A percentile compares a stretch with the other conserved stretches of the same genome.
phyloP scores from a whole-genome alignment of 2,329 filamentous ascomycete species.

The Arthrobotrys pseudoclavata region DNA sequence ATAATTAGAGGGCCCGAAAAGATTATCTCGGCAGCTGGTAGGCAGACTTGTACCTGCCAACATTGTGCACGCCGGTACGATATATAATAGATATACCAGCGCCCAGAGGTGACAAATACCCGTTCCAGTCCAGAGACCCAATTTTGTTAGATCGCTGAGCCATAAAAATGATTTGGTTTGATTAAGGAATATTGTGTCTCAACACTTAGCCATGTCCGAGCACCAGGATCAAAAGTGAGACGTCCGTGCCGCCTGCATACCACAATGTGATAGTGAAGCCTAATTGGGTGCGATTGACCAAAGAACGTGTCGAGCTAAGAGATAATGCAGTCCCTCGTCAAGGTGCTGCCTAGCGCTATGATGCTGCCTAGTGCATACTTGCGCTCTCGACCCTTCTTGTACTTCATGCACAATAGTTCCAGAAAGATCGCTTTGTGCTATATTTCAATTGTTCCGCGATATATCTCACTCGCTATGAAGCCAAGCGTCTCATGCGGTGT shows the following conservation, averaged over 20 bases:
- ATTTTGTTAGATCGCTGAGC: too few species aligned
- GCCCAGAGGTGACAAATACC: too few species aligned
- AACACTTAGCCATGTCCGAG: too few species aligned
- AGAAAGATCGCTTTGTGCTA: not conserved
- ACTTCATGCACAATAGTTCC: not conserved
- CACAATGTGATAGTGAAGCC: not conserved
- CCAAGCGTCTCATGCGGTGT: too few species aligned
- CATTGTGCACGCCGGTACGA: not conserved
- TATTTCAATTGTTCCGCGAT: not conserved
- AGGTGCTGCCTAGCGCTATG: not conserved
- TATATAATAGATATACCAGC: too few species aligned
- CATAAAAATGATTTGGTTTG: too few species aligned
- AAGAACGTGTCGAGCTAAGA: not conserved
- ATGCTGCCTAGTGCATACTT: not conserved
- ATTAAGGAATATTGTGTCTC: too few species aligned
- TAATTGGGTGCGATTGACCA: not conserved
- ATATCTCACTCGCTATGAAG: conserved; percentile 1
- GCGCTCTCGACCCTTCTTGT: not conserved
- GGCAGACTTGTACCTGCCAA: not conserved
- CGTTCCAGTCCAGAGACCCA: too few species aligned
- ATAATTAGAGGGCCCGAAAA: not conserved
- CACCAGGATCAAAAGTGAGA: too few species aligned
- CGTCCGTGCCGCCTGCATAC: not conserved
- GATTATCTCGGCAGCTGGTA: not conserved
- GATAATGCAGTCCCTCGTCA: not conserved